Evolutionary conservation across 257 asterid genomes (phyloP).

Genomic region (Fraxinus pennsylvanica): DNA sequence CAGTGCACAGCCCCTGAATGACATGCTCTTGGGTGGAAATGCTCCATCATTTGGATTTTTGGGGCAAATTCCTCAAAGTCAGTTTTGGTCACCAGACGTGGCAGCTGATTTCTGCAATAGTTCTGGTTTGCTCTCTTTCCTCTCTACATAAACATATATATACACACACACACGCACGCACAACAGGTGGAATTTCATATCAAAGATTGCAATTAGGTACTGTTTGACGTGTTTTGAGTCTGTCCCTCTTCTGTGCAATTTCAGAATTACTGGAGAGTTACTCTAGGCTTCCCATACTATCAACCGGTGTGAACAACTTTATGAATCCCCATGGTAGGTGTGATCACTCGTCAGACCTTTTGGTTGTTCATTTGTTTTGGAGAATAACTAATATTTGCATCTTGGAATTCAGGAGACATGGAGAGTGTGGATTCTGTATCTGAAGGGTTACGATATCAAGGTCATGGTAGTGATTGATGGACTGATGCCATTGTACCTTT

Average conservation of each 20-base stretch:
- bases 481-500: constrained; percentile 32
- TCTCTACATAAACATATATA: constrained; percentile 13
- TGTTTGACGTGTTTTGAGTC: constrained; percentile 12
- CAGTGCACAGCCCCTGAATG: constrained; percentile 58
- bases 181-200: not conserved
- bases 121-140: constrained; percentile 54
- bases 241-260: constrained; percentile 20
- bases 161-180: not conserved
- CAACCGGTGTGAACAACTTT: constrained; percentile 54
- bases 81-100: constrained; percentile 52
- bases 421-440: constrained; percentile 57
- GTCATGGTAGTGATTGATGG: constrained; percentile 53
- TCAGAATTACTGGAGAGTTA: constrained; percentile 67
- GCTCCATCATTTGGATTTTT: constrained; percentile 57
- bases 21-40: constrained; percentile 59
- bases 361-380: constrained; percentile 2
- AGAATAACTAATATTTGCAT: constrained; percentile 15
- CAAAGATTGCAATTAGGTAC: not conserved
- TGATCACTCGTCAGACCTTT: constrained; percentile 21
- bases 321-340: constrained; percentile 62
- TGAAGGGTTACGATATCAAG: constrained; percentile 49
- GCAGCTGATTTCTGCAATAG: constrained; percentile 50
- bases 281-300: constrained; percentile 56
- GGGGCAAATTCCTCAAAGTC: constrained; percentile 48
- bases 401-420: constrained; percentile 49